Conservation (phyloP, 2,329 filamentous ascomycete species). For the Lachnellula suecica region DNA sequence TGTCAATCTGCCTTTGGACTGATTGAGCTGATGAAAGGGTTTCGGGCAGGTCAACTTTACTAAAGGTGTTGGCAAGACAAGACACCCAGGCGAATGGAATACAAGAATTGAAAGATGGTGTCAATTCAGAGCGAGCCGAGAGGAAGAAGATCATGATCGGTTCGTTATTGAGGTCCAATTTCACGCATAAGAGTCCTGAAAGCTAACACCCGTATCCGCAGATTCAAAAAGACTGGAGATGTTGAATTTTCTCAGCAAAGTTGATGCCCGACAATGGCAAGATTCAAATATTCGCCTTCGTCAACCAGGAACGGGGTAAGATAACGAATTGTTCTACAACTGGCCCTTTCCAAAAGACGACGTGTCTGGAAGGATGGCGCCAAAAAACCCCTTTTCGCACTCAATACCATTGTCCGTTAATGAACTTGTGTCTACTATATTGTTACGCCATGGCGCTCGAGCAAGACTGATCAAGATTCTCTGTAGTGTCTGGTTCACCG, state of each 20-base stretch:
- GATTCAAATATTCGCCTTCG: conserved; percentile 10
- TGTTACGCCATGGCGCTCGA: too few relatives aligned
- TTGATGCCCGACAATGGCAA: conserved; percentile 11
- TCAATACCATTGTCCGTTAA: too few relatives aligned
- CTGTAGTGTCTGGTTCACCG: conserved; percentile 22
- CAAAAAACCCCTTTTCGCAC: too few relatives aligned
- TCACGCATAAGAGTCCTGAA: neutral
- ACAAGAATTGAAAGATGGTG: neutral
- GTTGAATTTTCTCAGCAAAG: conserved; percentile 5
- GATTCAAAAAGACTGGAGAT: conserved; percentile 3
- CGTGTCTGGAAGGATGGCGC: too few relatives aligned
- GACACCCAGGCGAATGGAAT: neutral
- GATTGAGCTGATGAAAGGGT: neutral
- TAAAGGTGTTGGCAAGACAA: conserved; percentile 1
- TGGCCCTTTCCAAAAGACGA: too few relatives aligned
- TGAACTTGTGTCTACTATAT: too few relatives aligned
- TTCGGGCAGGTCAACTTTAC: neutral
- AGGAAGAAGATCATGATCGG: neutral
- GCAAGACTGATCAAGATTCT: too few relatives aligned
- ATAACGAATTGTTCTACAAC: too few relatives aligned
- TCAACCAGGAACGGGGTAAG: conserved; percentile 18
- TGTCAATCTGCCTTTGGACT: neutral
- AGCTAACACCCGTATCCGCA: neutral
- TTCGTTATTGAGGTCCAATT: neutral
- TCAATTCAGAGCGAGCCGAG: neutral